A percentile compares a stretch with the other conserved stretches of the same genome.
phyloP scores from a whole-genome alignment of 225 moss, liverwort and hornwort species.

The Antitrichia curtipendula region DNA sequence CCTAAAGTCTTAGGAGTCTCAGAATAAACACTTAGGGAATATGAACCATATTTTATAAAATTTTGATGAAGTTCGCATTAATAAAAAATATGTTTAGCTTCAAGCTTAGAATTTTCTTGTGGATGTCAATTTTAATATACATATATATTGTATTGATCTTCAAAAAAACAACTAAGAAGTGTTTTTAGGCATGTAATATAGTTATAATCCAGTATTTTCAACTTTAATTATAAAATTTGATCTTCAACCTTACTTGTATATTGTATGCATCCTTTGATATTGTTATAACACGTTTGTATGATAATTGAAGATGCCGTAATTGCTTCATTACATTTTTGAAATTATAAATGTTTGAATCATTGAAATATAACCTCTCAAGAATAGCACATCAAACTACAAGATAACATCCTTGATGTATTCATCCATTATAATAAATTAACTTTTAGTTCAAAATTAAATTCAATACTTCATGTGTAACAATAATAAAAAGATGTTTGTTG shows the following conservation, averaged over 20 bases:
- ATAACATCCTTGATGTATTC: not conserved
- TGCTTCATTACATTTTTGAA: not conserved
- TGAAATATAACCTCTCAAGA: not conserved
- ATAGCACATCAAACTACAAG: not conserved
- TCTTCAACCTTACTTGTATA: not conserved
- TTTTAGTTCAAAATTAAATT: not conserved
- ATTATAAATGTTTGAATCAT: not conserved
- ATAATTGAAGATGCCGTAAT: not conserved
- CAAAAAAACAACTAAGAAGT: not conserved
- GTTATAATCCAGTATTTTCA: not conserved
- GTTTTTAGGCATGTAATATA: not conserved
- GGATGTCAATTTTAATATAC: rapidly evolving
- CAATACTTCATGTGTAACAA: not conserved
- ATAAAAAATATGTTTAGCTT: not conserved
- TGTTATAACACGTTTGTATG: rapidly evolving
- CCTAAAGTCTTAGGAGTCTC: not conserved
- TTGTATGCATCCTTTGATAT: not conserved
- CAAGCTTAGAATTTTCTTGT: not conserved
- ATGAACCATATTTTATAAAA: not conserved
- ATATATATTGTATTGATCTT: not conserved
- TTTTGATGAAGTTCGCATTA: not conserved
- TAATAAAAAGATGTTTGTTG: not conserved
- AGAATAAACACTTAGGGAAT: not conserved
- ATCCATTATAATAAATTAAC: not conserved
- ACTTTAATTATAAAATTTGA: not conserved